phyloP scores from a whole-genome alignment of 2,329 filamentous ascomycete species.

The Fusarium duplospermum region DNA sequence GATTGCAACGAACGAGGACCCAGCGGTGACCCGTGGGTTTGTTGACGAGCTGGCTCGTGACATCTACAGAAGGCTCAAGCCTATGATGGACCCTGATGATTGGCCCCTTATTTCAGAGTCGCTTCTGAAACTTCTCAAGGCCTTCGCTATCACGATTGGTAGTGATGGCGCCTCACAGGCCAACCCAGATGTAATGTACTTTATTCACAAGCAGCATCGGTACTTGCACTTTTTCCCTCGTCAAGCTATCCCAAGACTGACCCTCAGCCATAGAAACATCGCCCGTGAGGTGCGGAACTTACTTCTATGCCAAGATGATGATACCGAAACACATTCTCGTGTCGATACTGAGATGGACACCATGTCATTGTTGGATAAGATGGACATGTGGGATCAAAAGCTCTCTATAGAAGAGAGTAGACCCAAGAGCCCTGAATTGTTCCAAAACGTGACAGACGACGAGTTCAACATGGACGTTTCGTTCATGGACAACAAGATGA shows the following conservation, averaged over 20 bases:
- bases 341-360: not conserved
- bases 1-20: not conserved
- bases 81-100: not conserved
- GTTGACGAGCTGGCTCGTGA: not conserved
- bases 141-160: not conserved
- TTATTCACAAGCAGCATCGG: not conserved
- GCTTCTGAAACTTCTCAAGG: not conserved
- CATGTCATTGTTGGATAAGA: not conserved
- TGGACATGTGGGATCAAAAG: not conserved
- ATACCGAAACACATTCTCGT: too few species aligned
- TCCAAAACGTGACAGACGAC: not conserved
- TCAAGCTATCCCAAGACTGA: not conserved
- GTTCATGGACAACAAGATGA: not conserved
- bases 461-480: not conserved
- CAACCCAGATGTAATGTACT: not conserved
- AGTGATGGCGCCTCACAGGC: not conserved
- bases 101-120: not conserved
- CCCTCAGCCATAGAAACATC: not conserved
- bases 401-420: not conserved
- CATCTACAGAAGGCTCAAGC: not conserved
- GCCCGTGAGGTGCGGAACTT: not conserved
- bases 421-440: not conserved
- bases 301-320: too few species aligned
- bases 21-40: not conserved
- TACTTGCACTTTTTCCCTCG: not conserved